Evolutionary conservation across 73 alveolate species (phyloP).

Genomic region (Symbiodinium pilosum): DNA sequence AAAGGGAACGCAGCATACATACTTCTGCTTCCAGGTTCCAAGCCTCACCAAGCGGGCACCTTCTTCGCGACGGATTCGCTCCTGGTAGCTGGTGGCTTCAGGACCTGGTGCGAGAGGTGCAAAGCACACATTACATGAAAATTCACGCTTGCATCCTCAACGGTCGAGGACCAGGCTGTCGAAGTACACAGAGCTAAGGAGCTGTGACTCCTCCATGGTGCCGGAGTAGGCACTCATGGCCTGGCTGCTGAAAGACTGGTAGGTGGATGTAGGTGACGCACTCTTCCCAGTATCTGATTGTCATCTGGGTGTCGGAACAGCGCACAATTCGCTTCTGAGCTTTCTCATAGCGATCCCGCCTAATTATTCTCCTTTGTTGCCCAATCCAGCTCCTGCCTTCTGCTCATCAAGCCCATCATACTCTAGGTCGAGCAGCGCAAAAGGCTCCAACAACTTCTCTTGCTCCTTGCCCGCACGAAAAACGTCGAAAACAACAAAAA

Average conservation of each 20-base stretch:
- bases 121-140: too few species aligned
- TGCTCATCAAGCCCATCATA: slow-evolving; percentile 79
- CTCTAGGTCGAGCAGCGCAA: slow-evolving; percentile 69
- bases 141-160: too few species aligned
- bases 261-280: neutral
- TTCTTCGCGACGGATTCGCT: slow-evolving; percentile 81
- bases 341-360: too few species aligned
- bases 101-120: slow-evolving; percentile 11
- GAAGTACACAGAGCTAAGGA: slow-evolving; percentile 71
- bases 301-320: too few species aligned
- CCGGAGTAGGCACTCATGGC: slow-evolving; percentile 76
- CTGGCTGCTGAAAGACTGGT: neutral
- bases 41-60: slow-evolving; percentile 76
- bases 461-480: too few species aligned
- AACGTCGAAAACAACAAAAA: too few species aligned
- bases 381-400: neutral
- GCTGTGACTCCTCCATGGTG: slow-evolving; percentile 91
- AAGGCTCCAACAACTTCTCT: slow-evolving; percentile 55
- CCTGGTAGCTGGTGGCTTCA: slow-evolving; percentile 80
- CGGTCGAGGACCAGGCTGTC: slow-evolving; percentile 58
- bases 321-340: too few species aligned
- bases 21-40: too few species aligned
- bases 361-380: too few species aligned
- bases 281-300: too few species aligned
- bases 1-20: too few species aligned